These are phyloP conservation scores for Exophiala sp. DNA, from an alignment of 2,329 filamentous ascomycete genomes.

Conservation along the genomic window DNA sequence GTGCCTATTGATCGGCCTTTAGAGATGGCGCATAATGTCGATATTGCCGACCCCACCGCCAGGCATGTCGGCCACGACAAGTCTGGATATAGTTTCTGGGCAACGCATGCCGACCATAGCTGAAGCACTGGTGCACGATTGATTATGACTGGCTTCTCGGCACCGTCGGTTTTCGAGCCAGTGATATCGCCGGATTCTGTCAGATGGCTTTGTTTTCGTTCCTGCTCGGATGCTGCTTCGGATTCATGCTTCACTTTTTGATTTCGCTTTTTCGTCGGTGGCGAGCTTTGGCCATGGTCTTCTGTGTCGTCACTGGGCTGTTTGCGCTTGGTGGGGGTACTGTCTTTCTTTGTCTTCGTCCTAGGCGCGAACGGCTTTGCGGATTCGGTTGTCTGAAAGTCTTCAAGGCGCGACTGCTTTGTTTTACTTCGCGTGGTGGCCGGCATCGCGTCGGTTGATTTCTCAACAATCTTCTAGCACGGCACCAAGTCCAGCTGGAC, in stretches of 20 bases:
- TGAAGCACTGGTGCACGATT: constrained; percentile 25
- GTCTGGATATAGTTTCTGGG: constrained; percentile 18
- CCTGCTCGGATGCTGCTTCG: not conserved
- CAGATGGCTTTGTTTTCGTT: constrained; percentile 5
- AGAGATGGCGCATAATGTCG: constrained; percentile 23
- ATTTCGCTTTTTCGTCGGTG: constrained; percentile 1
- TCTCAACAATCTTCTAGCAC: not conserved
- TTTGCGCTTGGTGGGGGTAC: constrained; percentile 1
- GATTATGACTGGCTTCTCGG: constrained; percentile 20
- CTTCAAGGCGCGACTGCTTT: constrained; percentile 15
- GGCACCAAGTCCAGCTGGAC: too few species aligned
- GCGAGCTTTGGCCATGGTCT: not conserved
- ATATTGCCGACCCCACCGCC: constrained; percentile 19
- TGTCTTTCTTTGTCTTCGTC: constrained; percentile 5
- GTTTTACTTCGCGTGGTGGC: constrained; percentile 15
- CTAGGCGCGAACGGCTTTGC: not conserved
- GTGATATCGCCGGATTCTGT: constrained; percentile 9
- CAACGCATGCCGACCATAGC: constrained; percentile 23
- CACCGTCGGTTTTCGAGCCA: not conserved
- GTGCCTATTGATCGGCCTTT: constrained; percentile 23
- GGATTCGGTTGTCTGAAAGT: constrained; percentile 7
- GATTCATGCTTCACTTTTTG: not conserved
- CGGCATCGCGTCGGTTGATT: constrained; percentile 6
- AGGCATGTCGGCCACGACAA: constrained; percentile 18
- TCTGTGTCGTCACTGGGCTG: not conserved